Evolutionary conservation across 176 grass and related monocot species (phyloP).

Genomic region (Avena eriantha): DNA sequence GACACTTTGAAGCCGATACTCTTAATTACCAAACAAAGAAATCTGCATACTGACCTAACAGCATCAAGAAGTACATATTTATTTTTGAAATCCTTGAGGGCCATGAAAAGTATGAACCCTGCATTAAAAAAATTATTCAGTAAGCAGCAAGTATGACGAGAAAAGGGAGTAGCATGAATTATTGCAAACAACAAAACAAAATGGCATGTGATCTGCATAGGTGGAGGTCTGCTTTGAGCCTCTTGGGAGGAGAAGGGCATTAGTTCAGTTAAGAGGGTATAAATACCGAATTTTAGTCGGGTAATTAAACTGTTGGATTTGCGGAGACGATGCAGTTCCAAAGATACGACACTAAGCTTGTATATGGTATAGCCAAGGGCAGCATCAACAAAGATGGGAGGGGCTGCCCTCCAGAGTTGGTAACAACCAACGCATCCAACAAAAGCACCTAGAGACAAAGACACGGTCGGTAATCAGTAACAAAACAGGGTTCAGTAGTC

Average conservation of each 20-base stretch:
- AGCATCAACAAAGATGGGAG: not conserved
- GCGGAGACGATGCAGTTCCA: not conserved
- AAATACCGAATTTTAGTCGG: not conserved
- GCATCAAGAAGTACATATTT: slow-evolving; percentile 15
- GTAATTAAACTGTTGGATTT: slow-evolving; percentile 7
- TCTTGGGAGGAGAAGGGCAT: not conserved
- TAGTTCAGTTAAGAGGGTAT: not conserved
- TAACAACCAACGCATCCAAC: not conserved
- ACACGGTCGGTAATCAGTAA: not conserved
- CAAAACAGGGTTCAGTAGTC: not conserved
- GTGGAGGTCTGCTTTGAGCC: no score
- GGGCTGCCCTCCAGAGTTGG: slow-evolving; percentile 17
- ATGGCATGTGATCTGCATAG: not conserved
- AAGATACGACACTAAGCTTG: not conserved
- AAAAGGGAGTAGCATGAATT: not conserved
- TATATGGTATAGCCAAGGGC: slow-evolving; percentile 17
- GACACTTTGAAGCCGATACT: not conserved
- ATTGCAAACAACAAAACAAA: not conserved
- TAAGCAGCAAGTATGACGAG: not conserved
- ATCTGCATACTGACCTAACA: slow-evolving; percentile 2
- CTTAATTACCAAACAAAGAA: not conserved
- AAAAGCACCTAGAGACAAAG: not conserved
- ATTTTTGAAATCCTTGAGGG: not conserved
- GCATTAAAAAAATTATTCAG: not conserved
- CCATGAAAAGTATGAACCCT: slow-evolving; percentile 24